A percentile compares a stretch with the other conserved stretches of the same genome.
phyloP scores from a whole-genome alignment of 306 rosid genomes.

The Prunus dulcis region DNA sequence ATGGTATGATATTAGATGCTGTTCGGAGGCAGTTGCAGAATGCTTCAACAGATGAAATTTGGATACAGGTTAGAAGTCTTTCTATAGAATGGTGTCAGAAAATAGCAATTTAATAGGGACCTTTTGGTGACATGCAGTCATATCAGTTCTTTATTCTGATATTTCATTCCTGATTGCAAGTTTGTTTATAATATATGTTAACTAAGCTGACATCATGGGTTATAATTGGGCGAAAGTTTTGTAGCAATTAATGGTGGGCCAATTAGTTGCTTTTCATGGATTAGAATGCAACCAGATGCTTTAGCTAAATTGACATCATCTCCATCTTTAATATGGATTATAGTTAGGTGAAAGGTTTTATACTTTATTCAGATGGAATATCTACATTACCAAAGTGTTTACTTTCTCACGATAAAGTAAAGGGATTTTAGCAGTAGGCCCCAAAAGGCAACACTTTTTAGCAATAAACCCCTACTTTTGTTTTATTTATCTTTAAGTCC shows the following conservation, averaged over 20 bases:
- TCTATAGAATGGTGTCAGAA: background rate
- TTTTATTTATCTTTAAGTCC: no score
- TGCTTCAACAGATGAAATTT: slow-evolving; percentile 60
- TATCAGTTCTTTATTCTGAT: background rate
- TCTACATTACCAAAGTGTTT: background rate
- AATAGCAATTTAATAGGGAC: background rate
- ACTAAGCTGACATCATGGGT: no score
- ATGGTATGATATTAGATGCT: slow-evolving; percentile 70
- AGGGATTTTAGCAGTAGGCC: background rate
- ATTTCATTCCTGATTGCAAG: background rate
- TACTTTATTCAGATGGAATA: background rate
- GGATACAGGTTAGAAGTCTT: slow-evolving; percentile 69
- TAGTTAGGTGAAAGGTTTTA: background rate
- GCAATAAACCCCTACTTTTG: no score
- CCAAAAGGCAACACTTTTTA: no score
- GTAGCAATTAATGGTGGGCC: background rate
- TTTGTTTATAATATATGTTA: background rate
- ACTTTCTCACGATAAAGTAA: background rate
- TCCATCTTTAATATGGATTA: background rate
- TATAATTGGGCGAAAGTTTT: no score
- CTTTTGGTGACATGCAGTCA: slow-evolving; percentile 20
- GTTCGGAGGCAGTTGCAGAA: slow-evolving; percentile 68
- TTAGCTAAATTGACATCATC: background rate
- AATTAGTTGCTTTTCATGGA: background rate
- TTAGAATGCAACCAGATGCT: background rate